Evolutionary conservation across 495 filamentous ascomycete genomes (phyloP).

Genomic region (Penicillium alfredii): DNA sequence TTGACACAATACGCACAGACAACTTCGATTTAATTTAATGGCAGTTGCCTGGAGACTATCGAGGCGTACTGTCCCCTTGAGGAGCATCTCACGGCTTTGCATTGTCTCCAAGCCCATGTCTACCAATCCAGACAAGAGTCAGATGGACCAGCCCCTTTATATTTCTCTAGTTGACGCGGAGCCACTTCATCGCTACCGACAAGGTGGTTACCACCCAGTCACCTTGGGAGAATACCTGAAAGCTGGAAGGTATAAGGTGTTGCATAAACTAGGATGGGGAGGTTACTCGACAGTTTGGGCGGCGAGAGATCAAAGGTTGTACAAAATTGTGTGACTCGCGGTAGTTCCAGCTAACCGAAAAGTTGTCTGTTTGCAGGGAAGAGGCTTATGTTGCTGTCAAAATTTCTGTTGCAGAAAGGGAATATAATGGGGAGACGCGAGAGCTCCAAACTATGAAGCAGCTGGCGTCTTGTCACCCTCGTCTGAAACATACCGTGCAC

Average conservation of each 20-base stretch:
- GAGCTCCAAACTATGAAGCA: slow-evolving; percentile 22
- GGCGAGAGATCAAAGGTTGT: slow-evolving; percentile 34
- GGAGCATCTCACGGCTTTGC: too few species aligned
- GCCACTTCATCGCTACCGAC: slow-evolving; percentile 26
- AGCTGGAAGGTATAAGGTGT: slow-evolving; percentile 36
- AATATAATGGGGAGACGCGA: slow-evolving; percentile 13
- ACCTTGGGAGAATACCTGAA: slow-evolving; percentile 32
- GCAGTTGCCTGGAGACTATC: too few species aligned
- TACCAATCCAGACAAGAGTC: slow-evolving; percentile 12
- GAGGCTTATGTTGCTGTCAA: slow-evolving; percentile 27
- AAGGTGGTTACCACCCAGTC: slow-evolving; percentile 43
- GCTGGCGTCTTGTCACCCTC: slow-evolving; percentile 15
- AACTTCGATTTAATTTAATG: too few species aligned
- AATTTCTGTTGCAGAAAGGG: slow-evolving; percentile 20
- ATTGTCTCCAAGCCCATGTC: too few species aligned
- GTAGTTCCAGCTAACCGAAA: slow-evolving; percentile 15
- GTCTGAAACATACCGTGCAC: slow-evolving; percentile 21
- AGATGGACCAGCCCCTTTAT: slow-evolving; percentile 15
- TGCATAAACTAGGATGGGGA: slow-evolving; percentile 46
- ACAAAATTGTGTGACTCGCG: slow-evolving; percentile 2
- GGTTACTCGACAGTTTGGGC: slow-evolving; percentile 47
- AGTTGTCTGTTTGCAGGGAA: slow-evolving; percentile 10
- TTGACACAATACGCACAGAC: too few species aligned
- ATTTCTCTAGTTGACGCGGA: slow-evolving; percentile 18
- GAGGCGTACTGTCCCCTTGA: too few species aligned